phyloP scores from a whole-genome alignment of 176 grass and related monocot genomes.

The Aechmea fasciata region DNA sequence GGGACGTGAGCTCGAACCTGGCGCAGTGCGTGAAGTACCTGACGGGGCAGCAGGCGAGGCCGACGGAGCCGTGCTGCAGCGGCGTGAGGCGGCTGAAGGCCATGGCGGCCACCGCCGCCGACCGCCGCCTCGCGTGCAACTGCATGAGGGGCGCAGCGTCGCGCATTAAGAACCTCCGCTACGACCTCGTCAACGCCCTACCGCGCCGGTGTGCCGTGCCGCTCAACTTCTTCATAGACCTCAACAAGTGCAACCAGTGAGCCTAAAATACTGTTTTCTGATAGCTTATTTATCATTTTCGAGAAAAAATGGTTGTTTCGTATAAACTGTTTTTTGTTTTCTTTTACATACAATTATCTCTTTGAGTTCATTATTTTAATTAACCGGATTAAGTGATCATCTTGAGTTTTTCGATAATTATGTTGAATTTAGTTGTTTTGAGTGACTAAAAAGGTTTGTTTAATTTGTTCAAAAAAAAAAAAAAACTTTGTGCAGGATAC shows the following conservation, averaged over 20 bases:
- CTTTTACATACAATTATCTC: no score
- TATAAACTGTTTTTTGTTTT: no score
- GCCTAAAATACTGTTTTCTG: no score
- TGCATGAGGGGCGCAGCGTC: conserved; percentile 48
- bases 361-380: no score
- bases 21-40: conserved; percentile 39
- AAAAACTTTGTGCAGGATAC: no score
- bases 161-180: conserved; percentile 11
- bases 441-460: no score
- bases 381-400: no score
- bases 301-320: no score
- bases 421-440: no score
- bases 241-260: background rate
- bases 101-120: conserved; percentile 25
- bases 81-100: conserved; percentile 34
- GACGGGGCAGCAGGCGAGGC: conserved; percentile 32
- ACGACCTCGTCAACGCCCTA: conserved; percentile 31
- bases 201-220: conserved; percentile 23
- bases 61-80: conserved; percentile 28
- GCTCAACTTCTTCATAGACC: conserved; percentile 39
- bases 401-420: no score
- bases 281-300: no score
- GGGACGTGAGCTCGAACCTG: conserved; percentile 32
- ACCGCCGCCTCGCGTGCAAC: conserved; percentile 42
- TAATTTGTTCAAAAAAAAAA: no score